Evolutionary conservation across 2,329 filamentous ascomycete genomes (phyloP), one percentile per base, ranked within the genome.

Genomic region (Gremmenia infestans): DNA sequence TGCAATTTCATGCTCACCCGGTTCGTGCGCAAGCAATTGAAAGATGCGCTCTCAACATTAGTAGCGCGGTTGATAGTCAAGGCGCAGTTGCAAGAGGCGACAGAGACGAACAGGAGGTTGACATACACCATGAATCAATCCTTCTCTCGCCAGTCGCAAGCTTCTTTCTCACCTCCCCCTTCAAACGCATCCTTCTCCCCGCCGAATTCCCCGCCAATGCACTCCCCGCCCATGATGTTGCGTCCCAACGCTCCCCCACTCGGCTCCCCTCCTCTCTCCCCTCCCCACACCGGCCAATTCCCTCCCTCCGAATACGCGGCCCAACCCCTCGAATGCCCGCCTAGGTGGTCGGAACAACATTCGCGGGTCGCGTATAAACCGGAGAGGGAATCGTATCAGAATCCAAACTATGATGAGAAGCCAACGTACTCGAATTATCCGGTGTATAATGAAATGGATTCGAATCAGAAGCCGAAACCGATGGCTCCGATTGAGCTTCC

Each of bases 21-120:
- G 8, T 94, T 94, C 68, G 87, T 95, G 55, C 91, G 88, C 76
- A 88, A 84, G 73, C 92, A 88, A 35, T 78, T 95, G 51, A 88
- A 88, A 65, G 88, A 87, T 66, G 81, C 87, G 0, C 89, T 94
- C 64, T 79, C 76, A n/a, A 78, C 81, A 2, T 77, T 95, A 3
- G 87, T 92, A 1, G 83, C 87, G 3, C 73, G 78, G 19, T 71
- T 89, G 17, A 72, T 81, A 37, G 73, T 75, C 57, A 81, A 79
- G 60, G 76, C 79, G 0, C 72, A 78, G 58, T 58, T 67, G 32
- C 60, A 60, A 5, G 60, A 68, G 32, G 64, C 65, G 3, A 59
- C 60, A 4, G 57, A 61, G 22, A 55, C 52, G 23, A 68, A 67
- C 47, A 55, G 48, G 51, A 55, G 59, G 5, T 54, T 66, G 47